Evolutionary conservation across 345 rosid genomes (phyloP).

Genomic region (Populus deltoides): DNA sequence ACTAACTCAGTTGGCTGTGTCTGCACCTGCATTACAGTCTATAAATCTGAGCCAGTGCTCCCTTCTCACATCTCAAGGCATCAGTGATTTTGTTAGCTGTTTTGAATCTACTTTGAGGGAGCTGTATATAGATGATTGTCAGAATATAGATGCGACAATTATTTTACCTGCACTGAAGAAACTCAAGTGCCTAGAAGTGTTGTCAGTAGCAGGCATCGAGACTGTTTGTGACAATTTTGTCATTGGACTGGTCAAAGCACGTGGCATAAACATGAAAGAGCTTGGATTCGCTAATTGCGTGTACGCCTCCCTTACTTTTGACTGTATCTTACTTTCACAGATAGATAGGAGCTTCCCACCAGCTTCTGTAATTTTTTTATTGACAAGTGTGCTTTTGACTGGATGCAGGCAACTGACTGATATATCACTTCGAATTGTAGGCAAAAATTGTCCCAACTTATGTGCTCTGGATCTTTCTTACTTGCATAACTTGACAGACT

Average conservation of each 20-base stretch:
- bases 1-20: conserved; percentile 19
- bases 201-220: conserved; percentile 41
- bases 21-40: conserved; percentile 44
- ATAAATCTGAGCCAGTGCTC: conserved; percentile 46
- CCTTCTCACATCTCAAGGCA: conserved; percentile 35
- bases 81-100: conserved; percentile 25
- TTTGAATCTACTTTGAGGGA: conserved; percentile 39
- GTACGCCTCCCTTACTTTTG: conserved; percentile 9
- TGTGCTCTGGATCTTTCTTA: conserved; percentile 43
- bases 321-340: neutral
- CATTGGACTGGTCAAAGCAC: conserved; percentile 10
- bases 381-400: conserved; percentile 17
- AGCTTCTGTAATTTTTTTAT: neutral
- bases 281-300: conserved; percentile 27
- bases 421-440: conserved; percentile 28
- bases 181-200: conserved; percentile 30
- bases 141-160: conserved; percentile 26
- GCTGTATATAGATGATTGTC: conserved; percentile 48
- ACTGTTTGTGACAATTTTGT: conserved; percentile 34
- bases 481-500: conserved; percentile 37
- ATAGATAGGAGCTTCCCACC: neutral
- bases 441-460: conserved; percentile 28
- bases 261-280: conserved; percentile 41
- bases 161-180: conserved; percentile 32
- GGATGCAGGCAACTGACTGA: conserved; percentile 47